These are phyloP conservation scores for Diutina sp. DNA, from an alignment of 1,139 yeast genomes.

Conservation along the genomic window DNA sequence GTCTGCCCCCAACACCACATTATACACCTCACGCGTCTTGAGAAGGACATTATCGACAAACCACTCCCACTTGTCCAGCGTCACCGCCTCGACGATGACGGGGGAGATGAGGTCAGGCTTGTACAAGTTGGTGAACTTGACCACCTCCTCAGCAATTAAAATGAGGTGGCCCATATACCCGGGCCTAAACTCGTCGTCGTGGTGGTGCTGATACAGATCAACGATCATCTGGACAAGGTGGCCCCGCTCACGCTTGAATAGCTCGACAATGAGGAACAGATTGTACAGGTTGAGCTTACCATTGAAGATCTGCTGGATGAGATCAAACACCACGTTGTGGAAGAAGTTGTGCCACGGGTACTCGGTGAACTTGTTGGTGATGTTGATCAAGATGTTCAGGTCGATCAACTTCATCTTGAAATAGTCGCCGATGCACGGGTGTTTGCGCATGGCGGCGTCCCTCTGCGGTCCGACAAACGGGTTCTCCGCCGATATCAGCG, in stretches of 20 bases:
- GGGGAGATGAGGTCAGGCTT: slow-evolving; percentile 37
- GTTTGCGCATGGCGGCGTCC: slow-evolving; percentile 17
- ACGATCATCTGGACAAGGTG: slow-evolving; percentile 24
- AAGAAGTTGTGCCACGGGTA: slow-evolving; percentile 38
- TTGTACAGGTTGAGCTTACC: slow-evolving; percentile 36
- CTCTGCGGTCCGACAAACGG: slow-evolving; percentile 34
- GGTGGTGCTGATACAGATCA: slow-evolving; percentile 12
- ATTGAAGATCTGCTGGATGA: slow-evolving; percentile 35
- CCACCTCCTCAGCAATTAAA: slow-evolving; percentile 35
- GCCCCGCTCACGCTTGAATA: slow-evolving; percentile 19
- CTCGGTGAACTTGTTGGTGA: slow-evolving; percentile 23
- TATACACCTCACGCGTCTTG: slow-evolving; percentile 33
- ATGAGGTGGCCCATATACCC: slow-evolving; percentile 38
- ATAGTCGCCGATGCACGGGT: slow-evolving; percentile 32
- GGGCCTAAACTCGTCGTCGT: slow-evolving; percentile 20
- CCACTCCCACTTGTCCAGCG: slow-evolving; percentile 31
- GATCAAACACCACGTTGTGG: slow-evolving; percentile 37
- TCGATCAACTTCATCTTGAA: slow-evolving; percentile 31
- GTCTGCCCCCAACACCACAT: slow-evolving; percentile 32
- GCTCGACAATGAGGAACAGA: slow-evolving; percentile 32
- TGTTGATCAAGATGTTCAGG: slow-evolving; percentile 22
- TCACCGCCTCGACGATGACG: slow-evolving; percentile 24
- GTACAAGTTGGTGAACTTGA: slow-evolving; percentile 33
- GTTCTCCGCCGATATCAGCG: slow-evolving; percentile 30
- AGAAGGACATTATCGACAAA: slow-evolving; percentile 29